These are phyloP conservation scores for Boletus sensibilis DNA, from an alignment of 768 basidiomycete species.

Conservation along the genomic window DNA sequence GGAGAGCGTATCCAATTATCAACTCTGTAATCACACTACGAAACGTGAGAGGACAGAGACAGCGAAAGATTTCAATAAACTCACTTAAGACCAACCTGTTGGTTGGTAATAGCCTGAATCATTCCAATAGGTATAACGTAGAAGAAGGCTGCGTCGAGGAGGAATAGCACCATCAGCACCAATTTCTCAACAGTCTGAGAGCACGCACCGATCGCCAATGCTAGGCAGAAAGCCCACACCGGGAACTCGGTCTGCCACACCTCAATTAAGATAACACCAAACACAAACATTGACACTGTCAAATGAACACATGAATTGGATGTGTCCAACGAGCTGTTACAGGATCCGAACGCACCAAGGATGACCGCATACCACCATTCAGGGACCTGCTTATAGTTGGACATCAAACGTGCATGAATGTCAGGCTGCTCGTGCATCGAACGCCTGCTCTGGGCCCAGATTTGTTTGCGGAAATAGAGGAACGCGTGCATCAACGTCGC, in stretches of 20 bases:
- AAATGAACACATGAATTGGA: neutral
- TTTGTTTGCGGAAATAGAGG: slow-evolving; percentile 77
- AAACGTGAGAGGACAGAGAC: neutral
- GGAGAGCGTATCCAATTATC: slow-evolving; percentile 54
- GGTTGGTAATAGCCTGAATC: slow-evolving; percentile 81
- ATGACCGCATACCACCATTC: slow-evolving; percentile 54
- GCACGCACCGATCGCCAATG: slow-evolving; percentile 28
- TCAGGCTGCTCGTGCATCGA: slow-evolving; percentile 79
- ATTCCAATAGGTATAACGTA: slow-evolving; percentile 75
- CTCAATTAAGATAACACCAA: slow-evolving; percentile 58
- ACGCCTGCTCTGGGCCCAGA: slow-evolving; percentile 67
- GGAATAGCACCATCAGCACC: neutral
- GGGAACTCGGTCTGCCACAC: slow-evolving; percentile 54
- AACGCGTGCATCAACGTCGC: slow-evolving; percentile 70
- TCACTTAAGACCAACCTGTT: slow-evolving; percentile 61
- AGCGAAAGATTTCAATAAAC: neutral
- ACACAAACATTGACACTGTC: slow-evolving; percentile 49
- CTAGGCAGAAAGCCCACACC: slow-evolving; percentile 44
- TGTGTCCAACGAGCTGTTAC: neutral
- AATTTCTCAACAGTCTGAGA: slow-evolving; percentile 3
- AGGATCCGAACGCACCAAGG: slow-evolving; percentile 20
- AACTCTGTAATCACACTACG: slow-evolving; percentile 65
- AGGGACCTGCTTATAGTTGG: slow-evolving; percentile 54
- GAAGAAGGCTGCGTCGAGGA: slow-evolving; percentile 37
- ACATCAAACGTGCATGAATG: slow-evolving; percentile 61